phyloP scores from a whole-genome alignment of 2,329 filamentous ascomycete genomes.

The Paramyrothecium sp. region DNA sequence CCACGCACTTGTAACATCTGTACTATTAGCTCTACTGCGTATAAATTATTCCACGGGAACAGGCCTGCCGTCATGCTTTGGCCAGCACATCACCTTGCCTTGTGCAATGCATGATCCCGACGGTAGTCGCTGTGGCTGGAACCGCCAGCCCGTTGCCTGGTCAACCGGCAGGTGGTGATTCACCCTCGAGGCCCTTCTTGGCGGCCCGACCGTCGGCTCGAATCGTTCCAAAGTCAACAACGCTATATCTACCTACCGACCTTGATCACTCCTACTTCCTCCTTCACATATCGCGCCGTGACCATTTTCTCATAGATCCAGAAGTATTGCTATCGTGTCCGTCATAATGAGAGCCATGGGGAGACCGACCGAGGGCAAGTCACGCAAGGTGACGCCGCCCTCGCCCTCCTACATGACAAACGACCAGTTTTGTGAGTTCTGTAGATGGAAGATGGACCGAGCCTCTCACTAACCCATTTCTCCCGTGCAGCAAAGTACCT shows the following conservation, averaged over 20 bases:
- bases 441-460: not conserved
- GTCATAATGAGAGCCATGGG: slow-evolving; percentile 29
- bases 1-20: not conserved
- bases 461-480: slow-evolving; percentile 14
- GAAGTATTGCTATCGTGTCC: not conserved
- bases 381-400: slow-evolving; percentile 58
- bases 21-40: not conserved
- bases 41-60: no score
- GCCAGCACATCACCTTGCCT: no score
- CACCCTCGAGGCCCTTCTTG: not conserved
- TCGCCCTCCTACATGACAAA: slow-evolving; percentile 64
- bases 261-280: not conserved
- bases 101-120: no score
- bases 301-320: not conserved
- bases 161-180: not conserved
- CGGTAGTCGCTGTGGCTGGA: not conserved
- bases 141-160: not conserved
- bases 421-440: slow-evolving; percentile 60
- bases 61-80: no score
- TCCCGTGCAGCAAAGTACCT: slow-evolving; percentile 62
- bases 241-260: not conserved
- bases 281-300: no score
- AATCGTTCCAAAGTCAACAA: not conserved
- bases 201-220: not conserved
- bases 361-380: slow-evolving; percentile 30